Evolutionary conservation across 306 rosid genomes (phyloP).

Genomic region (Cucurbita argyrosperma): DNA sequence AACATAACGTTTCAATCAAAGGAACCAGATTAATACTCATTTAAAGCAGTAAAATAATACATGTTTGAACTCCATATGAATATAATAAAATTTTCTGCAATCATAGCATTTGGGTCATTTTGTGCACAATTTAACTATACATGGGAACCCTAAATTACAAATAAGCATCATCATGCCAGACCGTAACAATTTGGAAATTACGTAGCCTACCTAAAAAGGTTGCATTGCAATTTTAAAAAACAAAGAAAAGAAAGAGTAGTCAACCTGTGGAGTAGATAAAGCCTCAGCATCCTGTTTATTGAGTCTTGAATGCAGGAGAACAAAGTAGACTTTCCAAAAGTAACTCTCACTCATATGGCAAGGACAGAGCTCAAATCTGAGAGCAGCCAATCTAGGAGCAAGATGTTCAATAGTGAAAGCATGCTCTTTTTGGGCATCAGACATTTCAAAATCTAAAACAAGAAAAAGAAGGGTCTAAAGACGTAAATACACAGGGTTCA

Average conservation of each 20-base stretch:
- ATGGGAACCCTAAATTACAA: background rate
- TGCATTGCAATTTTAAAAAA: background rate
- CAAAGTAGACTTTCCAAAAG: conserved; percentile 97
- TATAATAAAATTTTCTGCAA: background rate
- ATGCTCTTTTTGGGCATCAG: conserved; percentile 64
- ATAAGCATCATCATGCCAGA: background rate
- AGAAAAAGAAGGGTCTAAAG: conserved; percentile 5
- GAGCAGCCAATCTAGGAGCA: conserved; percentile 84
- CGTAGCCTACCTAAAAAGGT: background rate
- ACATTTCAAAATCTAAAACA: conserved; percentile 71
- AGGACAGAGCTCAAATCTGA: conserved; percentile 87
- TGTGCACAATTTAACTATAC: background rate
- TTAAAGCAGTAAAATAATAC: background rate
- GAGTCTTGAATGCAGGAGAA: conserved; percentile 84
- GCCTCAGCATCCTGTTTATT: conserved; percentile 64
- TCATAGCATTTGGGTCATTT: background rate
- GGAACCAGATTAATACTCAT: background rate
- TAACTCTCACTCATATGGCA: conserved; percentile 87
- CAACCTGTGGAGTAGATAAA: conserved; percentile 74
- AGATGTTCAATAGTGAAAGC: conserved; percentile 52
- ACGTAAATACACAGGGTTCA: background rate
- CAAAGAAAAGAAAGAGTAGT: conserved; percentile 9
- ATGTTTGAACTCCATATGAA: background rate
- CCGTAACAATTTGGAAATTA: background rate
- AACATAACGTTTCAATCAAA: background rate